Evolutionary conservation across 352 stramenopile genomes (phyloP), one percentile per base, ranked within the genome.

Genomic region (Pythium utonaiense): DNA sequence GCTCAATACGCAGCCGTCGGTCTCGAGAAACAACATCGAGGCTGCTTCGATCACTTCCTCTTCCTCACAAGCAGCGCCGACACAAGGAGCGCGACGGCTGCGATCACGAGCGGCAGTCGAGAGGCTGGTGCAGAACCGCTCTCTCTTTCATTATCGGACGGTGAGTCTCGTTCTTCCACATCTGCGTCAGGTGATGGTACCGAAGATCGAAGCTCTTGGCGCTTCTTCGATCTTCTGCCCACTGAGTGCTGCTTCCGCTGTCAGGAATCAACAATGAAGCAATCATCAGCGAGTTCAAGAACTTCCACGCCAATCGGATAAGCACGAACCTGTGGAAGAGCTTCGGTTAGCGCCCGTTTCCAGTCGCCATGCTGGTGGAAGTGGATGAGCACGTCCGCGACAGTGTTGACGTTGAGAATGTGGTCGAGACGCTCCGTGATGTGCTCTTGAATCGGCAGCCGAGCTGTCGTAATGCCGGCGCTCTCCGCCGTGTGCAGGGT

Each of bases 391-490:
- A 89, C 79, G 28, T 90, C 81, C 17, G 86, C 51, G 27, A 93
- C 78, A 33, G 80, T 90, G 60, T 93, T 91, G 24, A 93, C 79
- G 59, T 91, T 93, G 38, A 93, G 63, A 33, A 93, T 91, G 51
- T 93, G 83, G 53, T 91, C 80, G 19, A 86, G 60, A 3, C 83
- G 75, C 55, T 88, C 71, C 3, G 73, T 69, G 33, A 89, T 77
- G 55, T 85, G 58, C 58, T 93, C 83, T 45, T 90, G 83, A 58
- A 93, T 90, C 19, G 83, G 83, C 40, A 93, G 52, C 19, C 83
- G 74, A 13, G 71, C 79, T 6, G 79, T 91, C 17, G 62, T 62
- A 47, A 93, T 71, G 1, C 80, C 79, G 0, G 71, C 70, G 41
- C 56, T 58, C 13, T 73, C 64, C 6, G 83, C 83, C 44, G 77